These are phyloP conservation scores for Pichia insulana DNA, from an alignment of 805 yeast genomes.

Conservation along the genomic window DNA sequence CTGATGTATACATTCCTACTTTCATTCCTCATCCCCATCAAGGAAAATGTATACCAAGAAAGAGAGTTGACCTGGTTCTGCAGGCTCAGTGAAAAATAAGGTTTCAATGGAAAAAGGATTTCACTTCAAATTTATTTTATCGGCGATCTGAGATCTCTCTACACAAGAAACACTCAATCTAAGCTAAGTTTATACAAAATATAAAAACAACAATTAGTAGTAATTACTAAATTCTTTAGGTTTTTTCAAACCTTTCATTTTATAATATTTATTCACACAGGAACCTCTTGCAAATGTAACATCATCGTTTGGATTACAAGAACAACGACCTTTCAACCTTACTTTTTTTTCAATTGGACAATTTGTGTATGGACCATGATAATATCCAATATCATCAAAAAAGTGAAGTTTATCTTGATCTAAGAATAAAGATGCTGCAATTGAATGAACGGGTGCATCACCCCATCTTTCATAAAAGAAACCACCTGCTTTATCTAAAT, in stretches of 20 bases:
- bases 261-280: slow-evolving; percentile 56
- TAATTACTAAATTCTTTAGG: slow-evolving; percentile 61
- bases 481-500: slow-evolving; percentile 72
- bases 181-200: too few species aligned
- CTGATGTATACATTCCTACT: too few species aligned
- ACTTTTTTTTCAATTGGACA: slow-evolving; percentile 64
- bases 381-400: slow-evolving; percentile 79
- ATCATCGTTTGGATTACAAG: slow-evolving; percentile 64
- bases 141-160: too few species aligned
- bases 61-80: too few species aligned
- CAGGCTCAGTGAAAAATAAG: too few species aligned
- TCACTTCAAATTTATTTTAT: too few species aligned
- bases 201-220: slow-evolving; percentile 1
- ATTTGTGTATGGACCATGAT: slow-evolving; percentile 67
- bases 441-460: slow-evolving; percentile 85
- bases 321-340: slow-evolving; percentile 53
- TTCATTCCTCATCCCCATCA: too few species aligned
- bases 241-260: slow-evolving; percentile 43
- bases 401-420: slow-evolving; percentile 62
- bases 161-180: too few species aligned
- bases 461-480: slow-evolving; percentile 91
- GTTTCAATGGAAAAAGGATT: too few species aligned
- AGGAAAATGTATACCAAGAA: too few species aligned
- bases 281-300: slow-evolving; percentile 67
- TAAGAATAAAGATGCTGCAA: slow-evolving; percentile 72